A percentile compares a stretch with the other conserved stretches of the same genome.
Conservation (phyloP, 768 basidiomycete genomes). For the Mycena rebaudengoi region DNA sequence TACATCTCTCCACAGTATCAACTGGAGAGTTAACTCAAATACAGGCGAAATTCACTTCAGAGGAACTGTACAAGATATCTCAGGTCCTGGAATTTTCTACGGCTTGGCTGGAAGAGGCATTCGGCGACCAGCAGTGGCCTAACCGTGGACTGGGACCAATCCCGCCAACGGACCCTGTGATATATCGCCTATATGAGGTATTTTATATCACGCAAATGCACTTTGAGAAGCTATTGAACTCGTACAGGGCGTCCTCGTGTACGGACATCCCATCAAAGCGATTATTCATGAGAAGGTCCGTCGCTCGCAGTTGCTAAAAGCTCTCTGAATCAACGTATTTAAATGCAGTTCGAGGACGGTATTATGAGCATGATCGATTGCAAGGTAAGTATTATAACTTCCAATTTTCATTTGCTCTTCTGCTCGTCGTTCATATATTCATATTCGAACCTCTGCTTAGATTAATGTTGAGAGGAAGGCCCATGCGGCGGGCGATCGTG, state of each 20-base stretch:
- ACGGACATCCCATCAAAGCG: slow-evolving; percentile 84
- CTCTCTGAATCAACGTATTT: background rate
- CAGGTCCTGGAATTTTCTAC: slow-evolving; percentile 57
- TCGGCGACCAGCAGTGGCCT: slow-evolving; percentile 80
- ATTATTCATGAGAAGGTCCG: slow-evolving; percentile 85
- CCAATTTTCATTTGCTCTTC: background rate
- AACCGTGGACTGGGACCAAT: slow-evolving; percentile 74
- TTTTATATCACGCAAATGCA: background rate
- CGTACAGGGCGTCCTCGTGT: slow-evolving; percentile 71
- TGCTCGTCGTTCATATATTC: background rate
- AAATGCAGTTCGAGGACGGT: slow-evolving; percentile 78
- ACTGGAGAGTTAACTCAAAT: background rate
- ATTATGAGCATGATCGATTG: slow-evolving; percentile 94
- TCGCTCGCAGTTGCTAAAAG: background rate
- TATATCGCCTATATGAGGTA: slow-evolving; percentile 87
- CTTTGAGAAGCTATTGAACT: background rate
- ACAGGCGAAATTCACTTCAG: slow-evolving; percentile 72
- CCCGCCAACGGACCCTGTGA: slow-evolving; percentile 80
- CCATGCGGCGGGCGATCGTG: slow-evolving; percentile 82
- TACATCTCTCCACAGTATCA: background rate
- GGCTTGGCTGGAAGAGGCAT: slow-evolving; percentile 46
- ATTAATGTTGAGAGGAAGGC: slow-evolving; percentile 71
- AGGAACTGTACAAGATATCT: slow-evolving; percentile 65
- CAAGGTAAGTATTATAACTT: slow-evolving; percentile 46
- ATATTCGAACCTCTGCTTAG: too few relatives aligned